Evolutionary conservation across 208 protist genomes (phyloP).

Genomic region (Acanthamoeba quina): DNA sequence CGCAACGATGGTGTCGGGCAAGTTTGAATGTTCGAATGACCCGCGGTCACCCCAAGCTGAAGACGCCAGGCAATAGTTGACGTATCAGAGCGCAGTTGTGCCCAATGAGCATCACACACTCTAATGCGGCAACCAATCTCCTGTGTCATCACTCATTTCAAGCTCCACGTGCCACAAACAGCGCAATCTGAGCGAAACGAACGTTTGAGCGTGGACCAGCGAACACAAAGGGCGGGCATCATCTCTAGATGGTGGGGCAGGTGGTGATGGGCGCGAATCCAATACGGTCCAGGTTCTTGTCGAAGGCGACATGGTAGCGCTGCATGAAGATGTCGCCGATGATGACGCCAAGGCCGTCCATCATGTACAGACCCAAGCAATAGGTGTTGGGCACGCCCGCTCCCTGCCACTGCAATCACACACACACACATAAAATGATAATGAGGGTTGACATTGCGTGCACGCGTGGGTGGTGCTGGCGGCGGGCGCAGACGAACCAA

Average conservation of each 20-base stretch:
- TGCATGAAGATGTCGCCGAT: slow-evolving; percentile 56
- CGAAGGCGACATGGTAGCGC: slow-evolving; percentile 47
- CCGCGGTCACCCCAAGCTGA: no score
- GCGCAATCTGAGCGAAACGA: no score
- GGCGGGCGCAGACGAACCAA: neutral
- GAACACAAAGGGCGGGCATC: neutral
- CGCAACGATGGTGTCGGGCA: no score
- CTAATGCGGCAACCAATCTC: no score
- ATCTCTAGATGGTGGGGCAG: neutral
- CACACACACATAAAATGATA: neutral
- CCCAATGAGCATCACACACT: no score
- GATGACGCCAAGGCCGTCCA: neutral
- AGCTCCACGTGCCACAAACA: no score
- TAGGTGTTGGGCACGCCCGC: neutral
- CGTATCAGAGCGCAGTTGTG: no score
- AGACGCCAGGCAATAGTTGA: no score
- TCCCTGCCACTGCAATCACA: neutral
- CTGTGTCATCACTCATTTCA: no score
- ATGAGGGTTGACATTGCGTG: neutral
- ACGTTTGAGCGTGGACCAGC: neutral
- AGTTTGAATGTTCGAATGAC: no score
- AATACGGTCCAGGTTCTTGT: slow-evolving; percentile 25
- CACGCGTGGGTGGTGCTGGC: neutral
- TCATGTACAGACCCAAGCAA: neutral
- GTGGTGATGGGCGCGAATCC: slow-evolving; percentile 15